Evolutionary conservation across 495 filamentous ascomycete genomes (phyloP).

Genomic region (Trichocladium antarcticum): DNA sequence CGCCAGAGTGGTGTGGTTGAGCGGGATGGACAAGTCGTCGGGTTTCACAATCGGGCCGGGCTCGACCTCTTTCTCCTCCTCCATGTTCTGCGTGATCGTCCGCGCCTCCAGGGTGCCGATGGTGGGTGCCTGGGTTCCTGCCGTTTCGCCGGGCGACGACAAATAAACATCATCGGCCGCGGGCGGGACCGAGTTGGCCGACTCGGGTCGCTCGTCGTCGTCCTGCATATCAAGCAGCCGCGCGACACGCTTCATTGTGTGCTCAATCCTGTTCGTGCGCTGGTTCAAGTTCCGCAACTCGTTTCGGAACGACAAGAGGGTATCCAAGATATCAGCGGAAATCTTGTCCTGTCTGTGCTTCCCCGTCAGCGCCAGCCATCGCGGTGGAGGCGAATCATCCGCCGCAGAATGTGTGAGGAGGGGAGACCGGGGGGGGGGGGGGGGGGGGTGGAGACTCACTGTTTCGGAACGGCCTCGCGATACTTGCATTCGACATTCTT

Average conservation of each 20-base stretch:
- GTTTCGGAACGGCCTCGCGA: conserved; percentile 54
- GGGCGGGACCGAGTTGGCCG: conserved; percentile 14
- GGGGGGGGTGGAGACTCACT: conserved; percentile 36
- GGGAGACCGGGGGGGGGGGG: not conserved
- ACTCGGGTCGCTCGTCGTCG: conserved; percentile 18
- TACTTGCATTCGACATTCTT: conserved; percentile 52
- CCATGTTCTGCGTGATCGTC: conserved; percentile 25
- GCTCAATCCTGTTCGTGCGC: conserved; percentile 22
- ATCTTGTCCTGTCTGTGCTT: conserved; percentile 41
- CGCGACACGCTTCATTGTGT: conserved; percentile 10
- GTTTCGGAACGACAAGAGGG: conserved; percentile 23
- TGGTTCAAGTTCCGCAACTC: conserved; percentile 25
- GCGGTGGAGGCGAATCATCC: too few relatives aligned
- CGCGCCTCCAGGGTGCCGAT: conserved; percentile 24
- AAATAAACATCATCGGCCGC: conserved; percentile 14
- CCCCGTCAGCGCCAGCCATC: conserved; percentile 6
- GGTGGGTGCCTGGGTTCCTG: not conserved
- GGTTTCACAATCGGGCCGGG: conserved; percentile 37
- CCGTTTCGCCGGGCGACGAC: conserved; percentile 17
- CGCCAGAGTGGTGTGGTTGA: conserved; percentile 72
- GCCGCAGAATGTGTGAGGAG: too few relatives aligned
- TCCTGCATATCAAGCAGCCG: conserved; percentile 11
- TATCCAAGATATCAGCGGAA: conserved; percentile 40
- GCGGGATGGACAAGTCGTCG: conserved; percentile 54
- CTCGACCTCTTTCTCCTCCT: conserved; percentile 36